phyloP scores from a whole-genome alignment of 2,329 filamentous ascomycete species.

The Botrytis sinoallii region DNA sequence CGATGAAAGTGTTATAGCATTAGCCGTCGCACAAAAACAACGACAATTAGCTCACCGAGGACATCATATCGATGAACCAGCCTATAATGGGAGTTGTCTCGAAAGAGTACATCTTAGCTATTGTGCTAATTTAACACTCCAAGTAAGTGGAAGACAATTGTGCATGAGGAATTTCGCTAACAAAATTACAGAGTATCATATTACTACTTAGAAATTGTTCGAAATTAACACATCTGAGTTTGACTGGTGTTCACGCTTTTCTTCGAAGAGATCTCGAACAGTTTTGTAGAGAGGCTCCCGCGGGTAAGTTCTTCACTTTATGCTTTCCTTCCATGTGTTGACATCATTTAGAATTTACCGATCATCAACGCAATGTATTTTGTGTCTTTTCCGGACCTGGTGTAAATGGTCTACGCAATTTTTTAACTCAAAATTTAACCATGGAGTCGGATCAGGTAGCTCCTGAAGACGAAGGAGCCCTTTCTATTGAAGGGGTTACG shows the following conservation, averaged over 20 bases:
- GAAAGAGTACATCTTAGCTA: conserved; percentile 97
- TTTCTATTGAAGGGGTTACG: conserved; percentile 37
- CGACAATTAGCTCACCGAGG: background rate
- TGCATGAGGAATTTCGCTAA: conserved; percentile 35
- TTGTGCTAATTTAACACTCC: conserved; percentile 78
- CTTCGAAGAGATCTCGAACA: conserved; percentile 77
- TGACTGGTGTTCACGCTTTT: conserved; percentile 92
- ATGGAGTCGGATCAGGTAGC: conserved; percentile 60
- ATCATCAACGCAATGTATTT: conserved; percentile 91
- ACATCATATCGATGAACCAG: conserved; percentile 5
- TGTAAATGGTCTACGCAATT: conserved; percentile 72
- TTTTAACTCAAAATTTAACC: conserved; percentile 67
- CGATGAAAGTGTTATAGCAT: conserved; percentile 79
- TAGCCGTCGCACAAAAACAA: conserved; percentile 54
- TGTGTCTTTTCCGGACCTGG: conserved; percentile 94
- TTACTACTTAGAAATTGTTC: conserved; percentile 86
- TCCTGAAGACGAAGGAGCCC: conserved; percentile 74
- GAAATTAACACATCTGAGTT: conserved; percentile 85
- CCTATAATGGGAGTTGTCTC: conserved; percentile 45
- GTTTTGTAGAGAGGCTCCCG: conserved; percentile 83
- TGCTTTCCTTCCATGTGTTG: conserved; percentile 12
- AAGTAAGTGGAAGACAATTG: conserved; percentile 51
- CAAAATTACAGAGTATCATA: conserved; percentile 70
- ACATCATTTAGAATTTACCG: conserved; percentile 73
- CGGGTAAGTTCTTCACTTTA: conserved; percentile 48